These are phyloP conservation scores for Schwanniomyces polymorphus DNA, from an alignment of 805 yeast species.

Conservation along the genomic window DNA sequence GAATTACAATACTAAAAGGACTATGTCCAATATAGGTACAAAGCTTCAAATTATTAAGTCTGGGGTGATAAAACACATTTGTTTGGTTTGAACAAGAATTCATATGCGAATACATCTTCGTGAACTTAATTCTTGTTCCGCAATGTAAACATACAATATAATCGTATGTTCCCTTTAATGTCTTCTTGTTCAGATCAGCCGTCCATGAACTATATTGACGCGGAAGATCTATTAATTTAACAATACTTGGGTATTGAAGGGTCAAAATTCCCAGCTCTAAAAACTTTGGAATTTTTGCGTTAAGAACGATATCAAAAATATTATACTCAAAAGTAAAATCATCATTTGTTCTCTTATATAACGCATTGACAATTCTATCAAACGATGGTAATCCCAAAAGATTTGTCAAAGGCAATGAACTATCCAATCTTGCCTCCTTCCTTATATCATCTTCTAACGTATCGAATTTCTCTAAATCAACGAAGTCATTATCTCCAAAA, in stretches of 20 bases:
- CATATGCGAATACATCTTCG: constrained; percentile 28
- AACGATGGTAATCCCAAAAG: constrained; percentile 24
- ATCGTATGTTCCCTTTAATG: constrained; percentile 16
- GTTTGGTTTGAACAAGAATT: constrained; percentile 22
- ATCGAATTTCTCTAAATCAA: constrained; percentile 14
- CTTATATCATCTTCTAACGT: constrained; percentile 14
- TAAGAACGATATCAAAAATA: constrained; percentile 19
- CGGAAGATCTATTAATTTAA: constrained; percentile 56
- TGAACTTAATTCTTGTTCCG: constrained; percentile 18
- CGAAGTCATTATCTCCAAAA: constrained; percentile 24
- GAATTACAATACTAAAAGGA: constrained; percentile 34
- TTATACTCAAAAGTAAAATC: constrained; percentile 15
- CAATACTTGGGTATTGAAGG: constrained; percentile 54
- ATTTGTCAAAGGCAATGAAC: constrained; percentile 22
- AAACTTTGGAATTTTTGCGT: constrained; percentile 26
- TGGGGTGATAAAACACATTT: constrained; percentile 25
- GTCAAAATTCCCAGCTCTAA: constrained; percentile 20
- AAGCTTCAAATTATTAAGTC: constrained; percentile 24
- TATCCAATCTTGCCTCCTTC: constrained; percentile 14
- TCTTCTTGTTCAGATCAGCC: constrained; percentile 16
- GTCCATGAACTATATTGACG: constrained; percentile 29
- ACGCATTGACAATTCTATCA: constrained; percentile 12
- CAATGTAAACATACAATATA: constrained; percentile 36
- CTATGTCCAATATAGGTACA: constrained; percentile 22
- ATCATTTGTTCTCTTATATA: constrained; percentile 4